These are phyloP conservation scores for Entoloma clypeatum DNA, from an alignment of 1,284 basidiomycete genomes.

Conservation along the genomic window DNA sequence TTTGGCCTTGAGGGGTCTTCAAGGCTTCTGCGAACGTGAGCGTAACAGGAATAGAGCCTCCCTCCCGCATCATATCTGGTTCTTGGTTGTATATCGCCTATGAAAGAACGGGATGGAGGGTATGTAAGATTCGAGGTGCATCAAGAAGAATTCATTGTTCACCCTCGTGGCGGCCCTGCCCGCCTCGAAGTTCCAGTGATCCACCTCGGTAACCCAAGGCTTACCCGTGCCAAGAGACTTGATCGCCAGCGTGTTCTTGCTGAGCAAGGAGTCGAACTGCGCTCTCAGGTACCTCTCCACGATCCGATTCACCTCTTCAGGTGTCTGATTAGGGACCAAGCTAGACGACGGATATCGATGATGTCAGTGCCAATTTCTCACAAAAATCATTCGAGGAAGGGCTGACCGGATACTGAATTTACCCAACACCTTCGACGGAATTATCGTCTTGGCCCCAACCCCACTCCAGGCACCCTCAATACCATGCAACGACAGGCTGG, in stretches of 20 bases:
- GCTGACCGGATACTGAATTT: constrained; percentile 4
- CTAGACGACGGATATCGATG: not conserved
- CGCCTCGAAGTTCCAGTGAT: not conserved
- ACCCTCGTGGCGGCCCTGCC: constrained; percentile 1
- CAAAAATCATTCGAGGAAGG: not conserved
- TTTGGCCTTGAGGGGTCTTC: not conserved
- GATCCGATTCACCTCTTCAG: not conserved
- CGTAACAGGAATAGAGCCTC: constrained; percentile 18
- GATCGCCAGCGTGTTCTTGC: constrained; percentile 1
- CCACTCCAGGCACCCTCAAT: no score
- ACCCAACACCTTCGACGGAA: not conserved
- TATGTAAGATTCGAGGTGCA: not conserved
- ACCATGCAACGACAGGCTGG: constrained; percentile 4
- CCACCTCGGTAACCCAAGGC: constrained; percentile 1
- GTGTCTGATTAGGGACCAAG: constrained; percentile 2
- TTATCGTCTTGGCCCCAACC: constrained; percentile 5
- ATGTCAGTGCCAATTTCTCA: not conserved
- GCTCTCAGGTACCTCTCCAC: not conserved
- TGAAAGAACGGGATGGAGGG: not conserved
- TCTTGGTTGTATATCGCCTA: constrained; percentile 3
- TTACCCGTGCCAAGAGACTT: not conserved
- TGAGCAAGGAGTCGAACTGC: constrained; percentile 1
- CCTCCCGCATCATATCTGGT: constrained; percentile 19
- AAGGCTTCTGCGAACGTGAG: constrained; percentile 12
- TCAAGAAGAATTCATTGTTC: not conserved